A percentile compares a stretch with the other conserved stretches of the same genome.
phyloP scores from a whole-genome alignment of 1,139 yeast species.

The Scheffersomyces titani region DNA sequence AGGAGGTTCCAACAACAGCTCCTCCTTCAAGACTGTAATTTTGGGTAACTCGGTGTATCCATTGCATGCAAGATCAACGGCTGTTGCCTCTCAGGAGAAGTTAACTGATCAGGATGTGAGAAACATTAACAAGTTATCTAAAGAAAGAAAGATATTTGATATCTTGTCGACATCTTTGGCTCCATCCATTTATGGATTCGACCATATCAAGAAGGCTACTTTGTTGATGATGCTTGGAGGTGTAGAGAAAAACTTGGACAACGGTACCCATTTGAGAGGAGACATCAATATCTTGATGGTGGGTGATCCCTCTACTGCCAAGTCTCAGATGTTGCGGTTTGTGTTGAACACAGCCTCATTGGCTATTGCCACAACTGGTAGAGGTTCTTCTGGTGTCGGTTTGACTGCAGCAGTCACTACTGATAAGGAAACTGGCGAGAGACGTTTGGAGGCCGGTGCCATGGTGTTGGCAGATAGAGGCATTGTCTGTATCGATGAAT shows the following conservation, averaged over 20 bases:
- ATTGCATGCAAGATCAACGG: slow-evolving; percentile 83
- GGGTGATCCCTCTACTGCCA: slow-evolving; percentile 99
- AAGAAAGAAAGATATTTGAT: slow-evolving; percentile 68
- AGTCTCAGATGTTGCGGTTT: slow-evolving; percentile 91
- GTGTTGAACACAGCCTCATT: slow-evolving; percentile 92
- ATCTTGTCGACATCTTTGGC: slow-evolving; percentile 84
- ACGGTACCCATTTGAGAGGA: slow-evolving; percentile 97
- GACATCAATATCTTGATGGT: slow-evolving; percentile 95
- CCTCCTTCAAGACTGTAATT: slow-evolving; percentile 78
- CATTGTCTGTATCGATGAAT: slow-evolving; percentile 96
- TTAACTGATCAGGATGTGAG: slow-evolving; percentile 84
- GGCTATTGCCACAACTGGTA: slow-evolving; percentile 98
- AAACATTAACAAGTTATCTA: slow-evolving; percentile 77
- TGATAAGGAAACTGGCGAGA: slow-evolving; percentile 95
- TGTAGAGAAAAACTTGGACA: slow-evolving; percentile 87
- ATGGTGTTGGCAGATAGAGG: slow-evolving; percentile 99
- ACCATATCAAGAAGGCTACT: slow-evolving; percentile 87
- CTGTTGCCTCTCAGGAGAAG: slow-evolving; percentile 74
- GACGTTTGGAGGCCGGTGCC: slow-evolving; percentile 98
- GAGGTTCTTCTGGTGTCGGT: slow-evolving; percentile 99
- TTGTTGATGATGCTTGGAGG: slow-evolving; percentile 92
- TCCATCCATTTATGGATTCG: slow-evolving; percentile 94
- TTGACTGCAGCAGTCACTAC: slow-evolving; percentile 97
- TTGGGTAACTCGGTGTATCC: slow-evolving; percentile 89
- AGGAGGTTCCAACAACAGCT: slow-evolving; percentile 63